Base-by-base conservation (phyloP, 2,329 filamentous ascomycete genomes). In the Pestalotiopsis sp. region DNA sequence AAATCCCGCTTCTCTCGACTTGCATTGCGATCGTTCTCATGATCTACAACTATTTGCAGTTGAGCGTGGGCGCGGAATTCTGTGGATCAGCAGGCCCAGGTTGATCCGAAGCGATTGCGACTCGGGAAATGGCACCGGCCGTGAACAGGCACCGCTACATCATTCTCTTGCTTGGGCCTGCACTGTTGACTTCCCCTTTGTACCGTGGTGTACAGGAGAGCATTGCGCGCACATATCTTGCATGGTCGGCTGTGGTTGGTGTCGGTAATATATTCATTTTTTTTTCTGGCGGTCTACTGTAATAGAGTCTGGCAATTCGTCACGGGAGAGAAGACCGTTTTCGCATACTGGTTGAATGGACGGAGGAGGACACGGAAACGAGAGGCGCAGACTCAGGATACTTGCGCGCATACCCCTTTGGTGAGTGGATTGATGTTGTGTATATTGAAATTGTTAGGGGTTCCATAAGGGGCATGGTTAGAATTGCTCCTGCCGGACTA, bases 251-350 rank as follows among this genome's bases (percentile, higher is more conserved):
- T 48, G 24, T 39, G 58, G 58, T 61, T 11, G 60, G 60, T 63
- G 48, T 44, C 56, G 58, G 58, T 61, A 40, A 30, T 40, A 20
- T 58, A 30, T 26, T 57, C 24, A 24, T 13, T 58, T 40, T 30
- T 22, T 38, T 56, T 57, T 38, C n/a, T 22, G 52, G 17, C 24
- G 26, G 52, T 44, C 62, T 44, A 22, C 26, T 66, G 52, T 66
- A 66, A 66, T 66, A 66, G 64, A 66, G 57, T 66, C 57, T 66
- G 64, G 40, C 22, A 56, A 56, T 48, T 35, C 20, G 30, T 55
- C 24, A 56, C 14, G 39, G 60, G 13, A 22, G 60, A 48, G 60
- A 20, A 61, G 56, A 35, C 22, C 56, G 24, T 22, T 58, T 26
- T 20, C 56, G 22, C 22, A 58, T 26, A 58, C 38, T 64, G 61